phyloP scores from a whole-genome alignment of 1,284 basidiomycete species.

The Termitomyces sp. region DNA sequence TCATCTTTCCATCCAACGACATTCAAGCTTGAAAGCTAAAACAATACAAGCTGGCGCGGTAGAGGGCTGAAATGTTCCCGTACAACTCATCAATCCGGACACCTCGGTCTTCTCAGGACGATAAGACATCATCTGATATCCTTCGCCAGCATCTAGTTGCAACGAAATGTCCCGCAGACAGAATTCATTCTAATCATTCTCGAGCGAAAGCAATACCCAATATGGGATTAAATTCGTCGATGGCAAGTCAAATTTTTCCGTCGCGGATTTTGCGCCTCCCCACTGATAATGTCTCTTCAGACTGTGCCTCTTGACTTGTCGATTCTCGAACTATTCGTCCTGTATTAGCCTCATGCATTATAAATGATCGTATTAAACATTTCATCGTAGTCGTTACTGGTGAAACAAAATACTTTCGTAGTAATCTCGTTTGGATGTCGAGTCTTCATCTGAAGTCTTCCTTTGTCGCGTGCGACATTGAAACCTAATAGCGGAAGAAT shows the following conservation, averaged over 20 bases:
- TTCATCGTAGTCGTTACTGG: too few species aligned
- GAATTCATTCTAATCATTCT: not conserved
- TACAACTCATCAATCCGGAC: constrained; percentile 1
- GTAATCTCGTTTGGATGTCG: not conserved
- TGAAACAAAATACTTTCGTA: not conserved
- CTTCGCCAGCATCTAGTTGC: not conserved
- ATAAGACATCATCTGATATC: constrained; percentile 3
- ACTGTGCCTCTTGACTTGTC: not conserved
- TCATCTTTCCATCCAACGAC: not conserved
- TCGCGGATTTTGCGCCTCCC: constrained; percentile 5
- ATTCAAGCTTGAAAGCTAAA: not conserved
- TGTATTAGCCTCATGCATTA: not conserved
- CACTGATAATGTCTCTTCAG: not conserved
- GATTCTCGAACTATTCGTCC: not conserved
- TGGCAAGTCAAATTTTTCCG: not conserved
- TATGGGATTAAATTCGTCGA: not conserved
- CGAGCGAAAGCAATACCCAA: not conserved
- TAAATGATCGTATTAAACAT: not conserved
- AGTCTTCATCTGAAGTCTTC: not conserved
- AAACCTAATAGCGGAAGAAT: not conserved
- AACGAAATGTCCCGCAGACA: not conserved
- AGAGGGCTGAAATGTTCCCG: not conserved
- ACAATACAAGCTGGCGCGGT: not conserved
- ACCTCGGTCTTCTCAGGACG: constrained; percentile 4
- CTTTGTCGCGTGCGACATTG: not conserved